Evolutionary conservation across 208 protist genomes (phyloP).

Genomic region (Histomonas meleagridis): DNA sequence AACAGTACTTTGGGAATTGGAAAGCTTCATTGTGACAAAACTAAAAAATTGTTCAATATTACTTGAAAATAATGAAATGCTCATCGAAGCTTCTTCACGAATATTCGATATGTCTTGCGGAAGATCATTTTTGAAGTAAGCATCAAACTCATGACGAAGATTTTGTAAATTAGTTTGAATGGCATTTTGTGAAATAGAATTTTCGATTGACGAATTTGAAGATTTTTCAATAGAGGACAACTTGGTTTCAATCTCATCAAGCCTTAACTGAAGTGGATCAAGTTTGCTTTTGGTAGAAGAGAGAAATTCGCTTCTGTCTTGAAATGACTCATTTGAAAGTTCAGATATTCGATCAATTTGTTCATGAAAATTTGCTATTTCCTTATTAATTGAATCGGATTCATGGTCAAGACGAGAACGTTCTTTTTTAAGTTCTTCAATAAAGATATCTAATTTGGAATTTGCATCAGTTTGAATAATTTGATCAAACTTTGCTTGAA

Average conservation of each 20-base stretch:
- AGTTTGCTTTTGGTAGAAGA: background rate
- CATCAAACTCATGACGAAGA: background rate
- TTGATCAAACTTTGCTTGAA: background rate
- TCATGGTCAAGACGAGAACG: background rate
- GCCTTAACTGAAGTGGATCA: background rate
- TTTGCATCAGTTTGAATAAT: background rate
- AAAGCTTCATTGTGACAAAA: background rate
- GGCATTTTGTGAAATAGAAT: background rate
- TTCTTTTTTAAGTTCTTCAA: background rate
- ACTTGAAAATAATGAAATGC: background rate
- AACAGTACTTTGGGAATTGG: background rate
- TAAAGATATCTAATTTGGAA: background rate
- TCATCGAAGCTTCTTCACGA: background rate
- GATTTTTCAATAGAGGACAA: background rate
- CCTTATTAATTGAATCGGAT: background rate
- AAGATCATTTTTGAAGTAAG: background rate
- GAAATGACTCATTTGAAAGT: background rate
- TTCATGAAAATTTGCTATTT: background rate
- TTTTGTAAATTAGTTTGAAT: background rate
- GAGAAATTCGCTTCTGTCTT: background rate
- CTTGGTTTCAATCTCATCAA: background rate
- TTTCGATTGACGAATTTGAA: background rate
- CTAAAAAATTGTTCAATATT: background rate
- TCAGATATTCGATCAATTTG: background rate
- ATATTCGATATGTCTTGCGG: background rate